Percentiles rank a stretch among this genome's conserved stretches.
These are phyloP conservation scores for Penicillium roqueforti DNA, from an alignment of 495 filamentous ascomycete species.

Conservation along the genomic window DNA sequence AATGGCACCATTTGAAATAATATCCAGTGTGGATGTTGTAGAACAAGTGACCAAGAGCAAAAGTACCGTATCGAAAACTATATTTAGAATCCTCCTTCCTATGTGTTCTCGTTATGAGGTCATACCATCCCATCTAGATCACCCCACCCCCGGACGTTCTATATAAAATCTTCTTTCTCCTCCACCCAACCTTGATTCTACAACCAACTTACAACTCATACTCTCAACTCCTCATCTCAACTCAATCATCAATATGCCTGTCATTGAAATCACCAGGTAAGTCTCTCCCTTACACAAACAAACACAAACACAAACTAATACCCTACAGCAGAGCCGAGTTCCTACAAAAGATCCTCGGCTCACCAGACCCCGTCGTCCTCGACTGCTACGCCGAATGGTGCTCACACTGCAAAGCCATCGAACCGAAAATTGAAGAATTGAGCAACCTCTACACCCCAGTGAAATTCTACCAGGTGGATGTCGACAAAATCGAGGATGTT, in stretches of 20 bases:
- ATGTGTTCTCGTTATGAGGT: no score
- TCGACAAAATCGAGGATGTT: conserved; percentile 71
- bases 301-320: neutral
- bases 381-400: conserved; percentile 89
- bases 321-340: conserved; percentile 16
- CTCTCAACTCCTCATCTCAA: no score
- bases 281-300: no score
- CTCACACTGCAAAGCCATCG: conserved; percentile 82
- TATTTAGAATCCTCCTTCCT: no score
- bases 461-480: conserved; percentile 83
- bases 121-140: no score
- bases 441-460: conserved; percentile 49
- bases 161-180: neutral
- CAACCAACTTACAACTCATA: neutral
- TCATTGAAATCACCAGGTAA: conserved; percentile 6
- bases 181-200: neutral
- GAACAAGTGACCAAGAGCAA: no score
- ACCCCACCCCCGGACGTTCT: neutral
- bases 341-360: conserved; percentile 30
- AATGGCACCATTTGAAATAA: no score
- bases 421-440: conserved; percentile 63
- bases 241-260: neutral
- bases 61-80: no score
- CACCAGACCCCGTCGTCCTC: conserved; percentile 54
- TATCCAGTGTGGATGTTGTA: no score